Evolutionary conservation across 2,329 filamentous ascomycete genomes (phyloP), one percentile per base, ranked within the genome.

Genomic region (Dothidotthia symphoricarpi): DNA sequence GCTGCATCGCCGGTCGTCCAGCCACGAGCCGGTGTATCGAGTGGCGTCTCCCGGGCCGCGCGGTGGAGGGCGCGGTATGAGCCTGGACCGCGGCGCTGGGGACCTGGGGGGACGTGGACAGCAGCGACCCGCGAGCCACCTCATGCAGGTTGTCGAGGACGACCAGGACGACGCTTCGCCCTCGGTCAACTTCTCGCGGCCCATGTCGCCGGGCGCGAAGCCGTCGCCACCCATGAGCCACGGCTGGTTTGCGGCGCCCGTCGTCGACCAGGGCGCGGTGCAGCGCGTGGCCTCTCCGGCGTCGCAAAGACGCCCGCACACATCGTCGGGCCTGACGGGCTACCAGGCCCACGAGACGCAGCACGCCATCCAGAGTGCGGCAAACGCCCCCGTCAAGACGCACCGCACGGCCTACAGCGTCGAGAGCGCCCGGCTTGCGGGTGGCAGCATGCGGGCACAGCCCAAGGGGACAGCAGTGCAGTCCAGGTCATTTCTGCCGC

Each of bases 121-220:
- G 34, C 48, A 53, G 16, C 50, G 52, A 6, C 59, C n/a, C n/a
- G n/a, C 56, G n/a, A 63, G 61, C 28, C 48, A 47, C 32, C 53
- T 73, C 34, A 66, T 68, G 11, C 62, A 71, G 43, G 70, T 75
- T 27, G 57, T 52, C 17, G 69, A 71, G 53, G 44, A 69, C 44
- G 72, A 74, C 10, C 61, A 65, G 25, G 66, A 70, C 38, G 64
- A 65, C 24, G 69, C 61, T 49, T 63, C 64, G 49, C 66, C 68
- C 43, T 71, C 61, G 6, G 64, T 76, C 51, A 79, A 79, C 61
- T 78, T 77, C 53, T 80, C 76, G 30, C 69, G 74, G 19, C 76
- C 76, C 26, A 76, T 74, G 47, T 69, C 69, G 34, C 62, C 77
- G 10, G 16, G 49, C 53, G 11, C 51, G 43, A 47, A 37, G 24